phyloP scores from a whole-genome alignment of 352 stramenopile species.

The Phytophthora tubulina region DNA sequence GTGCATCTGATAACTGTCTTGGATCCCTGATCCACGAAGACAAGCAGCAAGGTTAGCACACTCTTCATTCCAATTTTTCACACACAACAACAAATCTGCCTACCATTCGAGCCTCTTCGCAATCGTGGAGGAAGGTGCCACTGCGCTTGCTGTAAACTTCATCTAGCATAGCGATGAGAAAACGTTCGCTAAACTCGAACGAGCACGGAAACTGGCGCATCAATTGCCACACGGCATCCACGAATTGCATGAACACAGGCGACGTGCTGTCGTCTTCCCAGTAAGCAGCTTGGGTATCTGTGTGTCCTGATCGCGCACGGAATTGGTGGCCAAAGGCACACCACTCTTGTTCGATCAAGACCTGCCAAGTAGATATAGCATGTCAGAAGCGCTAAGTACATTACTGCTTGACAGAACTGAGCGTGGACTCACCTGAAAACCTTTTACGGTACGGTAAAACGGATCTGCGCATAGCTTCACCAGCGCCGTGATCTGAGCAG shows the following conservation, averaged over 20 bases:
- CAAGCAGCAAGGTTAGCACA: neutral
- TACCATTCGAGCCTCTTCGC: conserved; percentile 89
- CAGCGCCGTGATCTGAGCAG: conserved; percentile 95
- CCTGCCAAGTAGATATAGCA: conserved; percentile 7
- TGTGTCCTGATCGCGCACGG: conserved; percentile 87
- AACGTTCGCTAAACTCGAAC: conserved; percentile 98
- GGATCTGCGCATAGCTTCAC: conserved; percentile 98
- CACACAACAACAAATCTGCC: conserved; percentile 14
- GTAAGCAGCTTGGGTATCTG: conserved; percentile 72
- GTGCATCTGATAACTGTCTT: conserved; percentile 69
- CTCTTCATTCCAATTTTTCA: neutral
- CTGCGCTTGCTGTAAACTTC: conserved; percentile 97
- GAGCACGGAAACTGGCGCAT: conserved; percentile 96
- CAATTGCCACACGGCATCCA: conserved; percentile 98
- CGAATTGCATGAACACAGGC: conserved; percentile 99
- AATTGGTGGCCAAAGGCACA: conserved; percentile 99
- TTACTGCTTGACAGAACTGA: neutral
- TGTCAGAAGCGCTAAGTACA: neutral
- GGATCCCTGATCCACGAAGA: conserved; percentile 49
- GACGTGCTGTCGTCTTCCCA: conserved; percentile 97
- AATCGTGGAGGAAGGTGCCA: conserved; percentile 98
- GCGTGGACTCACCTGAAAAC: conserved; percentile 85
- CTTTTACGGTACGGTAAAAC: conserved; percentile 96
- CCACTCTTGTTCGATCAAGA: conserved; percentile 99
- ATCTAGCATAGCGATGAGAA: conserved; percentile 94